Evolutionary conservation across 805 yeast species (phyloP), one percentile per base, ranked within the genome.

Genomic region (Candida michaelii): DNA sequence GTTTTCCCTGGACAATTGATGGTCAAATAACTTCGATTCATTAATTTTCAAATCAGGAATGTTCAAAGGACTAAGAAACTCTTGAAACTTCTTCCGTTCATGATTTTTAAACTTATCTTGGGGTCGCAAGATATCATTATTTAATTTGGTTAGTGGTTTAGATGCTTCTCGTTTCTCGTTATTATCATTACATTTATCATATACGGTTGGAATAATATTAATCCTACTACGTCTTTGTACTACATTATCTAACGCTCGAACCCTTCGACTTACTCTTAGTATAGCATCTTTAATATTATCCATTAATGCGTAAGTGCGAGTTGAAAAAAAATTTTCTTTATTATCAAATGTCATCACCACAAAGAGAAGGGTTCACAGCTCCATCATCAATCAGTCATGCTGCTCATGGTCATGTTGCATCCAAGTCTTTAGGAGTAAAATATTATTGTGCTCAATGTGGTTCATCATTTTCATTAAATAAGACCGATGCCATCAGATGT

Each of bases 361-460:
- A 77, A 60, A 87, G 90, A 78, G 96, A 87, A 80, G 95, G 95
- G 49, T 87, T 87, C 65, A 82, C 82, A 48, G 87, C 89, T 50
- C 93, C 95, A 53, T 73, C 86, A 36, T 83, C 85, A 43, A 76
- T 82, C 46, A 77, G 81, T 31, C 71, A 75, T 48, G 89, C 87
- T 56, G 90, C 90, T 18, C 95, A 95, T 36, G 96, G 95, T 25
- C 85, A 89, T 27, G 77, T 86, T 47, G 62, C 73, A 31, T 60
- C 60, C 59, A 70, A 70, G 53, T 80, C 83, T 45, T 83, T 83
- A 57, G 96, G 97, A 43, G 93, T 89, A 55, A 87, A 85, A 58
- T 91, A 91, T 69, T 83, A 89, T 61, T 91, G 99, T 68, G 96
- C 98, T 33, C 93, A 89, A 72, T 93, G 99, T 69, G 96, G 97